These are phyloP conservation scores for Pseudogymnoascus sp. DNA, from an alignment of 2,329 filamentous ascomycete genomes.

Conservation along the genomic window DNA sequence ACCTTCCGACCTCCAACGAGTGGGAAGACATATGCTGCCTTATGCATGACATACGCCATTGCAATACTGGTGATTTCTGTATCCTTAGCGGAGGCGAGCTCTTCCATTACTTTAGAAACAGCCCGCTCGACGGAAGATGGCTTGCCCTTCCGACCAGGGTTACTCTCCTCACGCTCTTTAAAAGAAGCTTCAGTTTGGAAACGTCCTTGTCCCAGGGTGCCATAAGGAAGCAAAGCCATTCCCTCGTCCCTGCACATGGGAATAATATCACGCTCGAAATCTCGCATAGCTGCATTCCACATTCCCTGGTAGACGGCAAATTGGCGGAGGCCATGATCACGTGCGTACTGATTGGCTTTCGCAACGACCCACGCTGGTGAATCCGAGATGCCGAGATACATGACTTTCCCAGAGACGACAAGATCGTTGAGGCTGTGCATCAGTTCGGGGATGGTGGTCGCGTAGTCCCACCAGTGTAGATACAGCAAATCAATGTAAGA, in stretches of 20 bases:
- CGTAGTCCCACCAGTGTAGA: conserved; percentile 40
- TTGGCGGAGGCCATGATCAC: conserved; percentile 49
- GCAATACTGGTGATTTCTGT: conserved; percentile 45
- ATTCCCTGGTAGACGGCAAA: conserved; percentile 61
- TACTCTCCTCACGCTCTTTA: conserved; percentile 35
- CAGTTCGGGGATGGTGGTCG: conserved; percentile 38
- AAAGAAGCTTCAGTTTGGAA: conserved; percentile 31
- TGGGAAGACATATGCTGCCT: conserved; percentile 50
- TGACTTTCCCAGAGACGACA: conserved; percentile 50
- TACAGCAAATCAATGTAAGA: conserved; percentile 40
- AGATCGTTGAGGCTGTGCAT: conserved; percentile 50
- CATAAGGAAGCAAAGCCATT: conserved; percentile 49
- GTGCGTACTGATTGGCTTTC: conserved; percentile 59
- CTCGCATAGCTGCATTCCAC: conserved; percentile 53
- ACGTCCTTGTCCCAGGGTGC: conserved; percentile 38
- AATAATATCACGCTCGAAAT: conserved; percentile 52
- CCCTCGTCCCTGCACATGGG: conserved; percentile 49
- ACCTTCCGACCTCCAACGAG: conserved; percentile 51
- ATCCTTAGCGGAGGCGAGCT: conserved; percentile 48
- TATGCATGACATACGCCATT: conserved; percentile 52
- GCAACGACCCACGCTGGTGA: conserved; percentile 61
- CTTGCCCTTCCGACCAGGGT: conserved; percentile 23
- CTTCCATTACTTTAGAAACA: conserved; percentile 48
- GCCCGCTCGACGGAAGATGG: conserved; percentile 27
- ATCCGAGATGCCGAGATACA: conserved; percentile 58